These are phyloP conservation scores for Cyclospora cayetanensis DNA, from an alignment of 169 alveolate genomes.

Conservation along the genomic window DNA sequence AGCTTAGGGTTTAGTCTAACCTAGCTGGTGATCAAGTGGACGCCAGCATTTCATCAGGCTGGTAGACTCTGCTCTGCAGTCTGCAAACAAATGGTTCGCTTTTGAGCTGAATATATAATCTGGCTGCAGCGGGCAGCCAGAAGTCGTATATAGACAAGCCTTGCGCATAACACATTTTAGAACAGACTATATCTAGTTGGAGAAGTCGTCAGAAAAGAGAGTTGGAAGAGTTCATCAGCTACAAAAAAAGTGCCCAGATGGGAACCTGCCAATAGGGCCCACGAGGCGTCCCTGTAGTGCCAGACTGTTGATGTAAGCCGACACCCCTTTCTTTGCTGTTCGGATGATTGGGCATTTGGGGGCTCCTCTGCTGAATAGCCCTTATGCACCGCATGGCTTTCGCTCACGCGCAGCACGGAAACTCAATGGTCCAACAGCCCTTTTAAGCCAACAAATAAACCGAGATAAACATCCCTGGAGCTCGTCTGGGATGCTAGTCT, in stretches of 20 bases:
- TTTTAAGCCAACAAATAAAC: neutral
- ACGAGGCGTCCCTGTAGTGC: neutral
- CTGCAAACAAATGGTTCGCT: neutral
- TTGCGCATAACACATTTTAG: too few species aligned
- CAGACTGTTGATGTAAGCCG: neutral
- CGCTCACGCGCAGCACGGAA: neutral
- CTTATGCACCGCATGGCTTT: neutral
- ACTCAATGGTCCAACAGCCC: neutral
- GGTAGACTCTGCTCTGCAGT: neutral
- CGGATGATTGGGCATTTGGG: neutral
- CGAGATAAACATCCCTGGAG: neutral
- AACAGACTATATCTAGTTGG: neutral
- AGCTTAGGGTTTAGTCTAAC: slow-evolving; percentile 18
- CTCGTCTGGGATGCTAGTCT: neutral
- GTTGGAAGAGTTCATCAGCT: neutral
- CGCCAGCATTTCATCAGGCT: neutral
- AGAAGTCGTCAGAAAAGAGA: neutral
- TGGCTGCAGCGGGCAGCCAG: too few species aligned
- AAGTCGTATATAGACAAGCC: too few species aligned
- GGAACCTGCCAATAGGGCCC: neutral
- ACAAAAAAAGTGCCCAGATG: neutral
- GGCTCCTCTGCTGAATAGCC: neutral
- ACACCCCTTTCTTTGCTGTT: neutral
- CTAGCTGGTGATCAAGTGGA: neutral
- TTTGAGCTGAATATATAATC: neutral